Conservation (phyloP, 108 stramenopile species). For the Discostella stelligeroides region DNA sequence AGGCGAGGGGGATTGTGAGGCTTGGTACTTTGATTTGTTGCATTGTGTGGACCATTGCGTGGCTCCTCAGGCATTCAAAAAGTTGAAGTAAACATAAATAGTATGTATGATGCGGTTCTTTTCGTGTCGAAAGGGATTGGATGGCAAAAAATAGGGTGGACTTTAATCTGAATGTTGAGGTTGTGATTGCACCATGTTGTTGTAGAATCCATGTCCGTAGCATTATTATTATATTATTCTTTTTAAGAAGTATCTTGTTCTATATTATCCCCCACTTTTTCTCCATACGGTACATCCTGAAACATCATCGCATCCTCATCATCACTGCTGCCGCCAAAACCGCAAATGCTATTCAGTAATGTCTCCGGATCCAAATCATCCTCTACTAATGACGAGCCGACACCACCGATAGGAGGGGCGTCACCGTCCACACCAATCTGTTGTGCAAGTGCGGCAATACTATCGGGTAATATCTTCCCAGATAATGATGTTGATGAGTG, state of each 20-base stretch:
- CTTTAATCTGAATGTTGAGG: too few species aligned
- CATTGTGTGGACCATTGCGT: conserved; percentile 92
- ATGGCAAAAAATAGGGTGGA: too few species aligned
- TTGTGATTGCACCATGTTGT: too few species aligned
- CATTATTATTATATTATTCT: too few species aligned
- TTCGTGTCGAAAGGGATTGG: too few species aligned
- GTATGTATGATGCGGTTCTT: too few species aligned
- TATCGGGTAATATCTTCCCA: conserved; percentile 32
- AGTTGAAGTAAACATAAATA: conserved; percentile 60
- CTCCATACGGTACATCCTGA: background rate
- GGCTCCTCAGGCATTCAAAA: conserved; percentile 86
- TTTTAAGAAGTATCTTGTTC: too few species aligned
- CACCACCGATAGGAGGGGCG: conserved; percentile 15
- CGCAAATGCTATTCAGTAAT: conserved; percentile 39
- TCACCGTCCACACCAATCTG: conserved; percentile 62
- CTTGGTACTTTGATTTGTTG: conserved; percentile 90
- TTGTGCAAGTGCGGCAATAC: conserved; percentile 60
- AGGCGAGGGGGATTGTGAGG: conserved; percentile 89
- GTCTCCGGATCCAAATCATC: conserved; percentile 41
- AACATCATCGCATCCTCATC: conserved; percentile 13
- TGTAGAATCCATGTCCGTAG: too few species aligned
- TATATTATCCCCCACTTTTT: too few species aligned
- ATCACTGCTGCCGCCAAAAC: conserved; percentile 22
- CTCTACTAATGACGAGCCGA: conserved; percentile 11
- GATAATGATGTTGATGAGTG: background rate